Evolutionary conservation across 441 rosid species (phyloP).

Genomic region (Jatropha multifida): DNA sequence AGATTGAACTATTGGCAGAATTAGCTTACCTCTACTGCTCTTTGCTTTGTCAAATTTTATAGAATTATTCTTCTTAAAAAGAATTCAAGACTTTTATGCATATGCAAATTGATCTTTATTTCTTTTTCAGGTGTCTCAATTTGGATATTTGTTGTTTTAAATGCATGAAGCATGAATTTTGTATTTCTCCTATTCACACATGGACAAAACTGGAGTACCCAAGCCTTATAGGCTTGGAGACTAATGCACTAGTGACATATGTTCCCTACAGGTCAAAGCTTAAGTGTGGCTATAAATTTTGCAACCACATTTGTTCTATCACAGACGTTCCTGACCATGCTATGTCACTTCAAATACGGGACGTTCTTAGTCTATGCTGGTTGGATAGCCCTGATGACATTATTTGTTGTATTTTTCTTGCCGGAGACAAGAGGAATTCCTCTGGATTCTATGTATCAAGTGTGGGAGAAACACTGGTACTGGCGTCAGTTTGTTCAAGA

Average conservation of each 20-base stretch:
- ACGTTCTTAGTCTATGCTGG: slow-evolving; percentile 68
- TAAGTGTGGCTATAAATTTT: slow-evolving; percentile 65
- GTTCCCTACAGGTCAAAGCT: slow-evolving; percentile 80
- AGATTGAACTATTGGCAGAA: not conserved
- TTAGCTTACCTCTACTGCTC: not conserved
- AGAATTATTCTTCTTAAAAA: not conserved
- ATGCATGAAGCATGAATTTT: slow-evolving; percentile 40
- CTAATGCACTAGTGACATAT: slow-evolving; percentile 37
- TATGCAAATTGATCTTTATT: not conserved
- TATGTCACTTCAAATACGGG: slow-evolving; percentile 72
- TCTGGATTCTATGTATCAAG: slow-evolving; percentile 59
- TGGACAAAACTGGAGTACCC: slow-evolving; percentile 36
- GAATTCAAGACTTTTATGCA: not conserved
- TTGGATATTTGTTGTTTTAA: slow-evolving; percentile 20
- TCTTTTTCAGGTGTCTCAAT: slow-evolving; percentile 14
- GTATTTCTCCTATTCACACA: slow-evolving; percentile 24
- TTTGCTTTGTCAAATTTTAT: not conserved
- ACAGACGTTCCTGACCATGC: slow-evolving; percentile 67
- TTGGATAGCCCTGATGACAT: slow-evolving; percentile 71
- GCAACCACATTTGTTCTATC: slow-evolving; percentile 62
- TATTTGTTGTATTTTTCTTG: slow-evolving; percentile 54
- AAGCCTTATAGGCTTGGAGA: slow-evolving; percentile 41
- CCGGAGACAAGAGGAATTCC: slow-evolving; percentile 85
- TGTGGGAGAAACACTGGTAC: slow-evolving; percentile 82
- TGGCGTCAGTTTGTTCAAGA: slow-evolving; percentile 53